A percentile compares a stretch with the other conserved stretches of the same genome.
phyloP scores from a whole-genome alignment of 257 asterid species.

The Petunia axillaris region DNA sequence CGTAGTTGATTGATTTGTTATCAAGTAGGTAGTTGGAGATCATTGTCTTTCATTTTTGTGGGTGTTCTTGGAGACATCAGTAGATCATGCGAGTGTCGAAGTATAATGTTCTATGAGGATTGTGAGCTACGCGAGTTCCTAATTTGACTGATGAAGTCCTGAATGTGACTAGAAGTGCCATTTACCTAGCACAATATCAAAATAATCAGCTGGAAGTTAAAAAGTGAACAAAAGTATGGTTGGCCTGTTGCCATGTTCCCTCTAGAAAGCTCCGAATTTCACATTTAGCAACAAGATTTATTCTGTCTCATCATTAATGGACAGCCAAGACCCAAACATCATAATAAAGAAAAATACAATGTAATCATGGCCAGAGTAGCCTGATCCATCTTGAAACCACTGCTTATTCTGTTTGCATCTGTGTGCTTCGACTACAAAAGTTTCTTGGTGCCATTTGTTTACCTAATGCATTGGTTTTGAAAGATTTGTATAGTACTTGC shows the following conservation, averaged over 20 bases:
- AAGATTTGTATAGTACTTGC: background rate
- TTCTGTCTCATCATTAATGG: too few relatives aligned
- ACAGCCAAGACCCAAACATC: too few relatives aligned
- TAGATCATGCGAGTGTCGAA: constrained; percentile 8
- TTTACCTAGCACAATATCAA: background rate
- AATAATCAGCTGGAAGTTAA: background rate
- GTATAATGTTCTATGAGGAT: background rate
- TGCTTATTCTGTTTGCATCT: background rate
- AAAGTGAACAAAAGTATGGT: background rate
- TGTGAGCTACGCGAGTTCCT: background rate
- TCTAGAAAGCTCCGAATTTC: background rate
- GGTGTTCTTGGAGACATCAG: background rate
- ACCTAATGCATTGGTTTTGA: background rate
- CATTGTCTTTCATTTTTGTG: background rate
- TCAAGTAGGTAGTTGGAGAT: background rate
- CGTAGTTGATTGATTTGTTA: background rate
- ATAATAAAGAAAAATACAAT: too few relatives aligned
- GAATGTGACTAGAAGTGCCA: background rate
- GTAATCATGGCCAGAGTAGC: background rate
- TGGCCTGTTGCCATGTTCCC: too few relatives aligned
- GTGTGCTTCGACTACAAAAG: background rate
- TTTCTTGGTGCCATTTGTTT: background rate
- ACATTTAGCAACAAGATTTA: too few relatives aligned
- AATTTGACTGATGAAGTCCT: background rate
- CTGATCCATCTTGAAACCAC: background rate